Conservation (phyloP, 164 flowering plant species). For the Liquidambar formosana region DNA sequence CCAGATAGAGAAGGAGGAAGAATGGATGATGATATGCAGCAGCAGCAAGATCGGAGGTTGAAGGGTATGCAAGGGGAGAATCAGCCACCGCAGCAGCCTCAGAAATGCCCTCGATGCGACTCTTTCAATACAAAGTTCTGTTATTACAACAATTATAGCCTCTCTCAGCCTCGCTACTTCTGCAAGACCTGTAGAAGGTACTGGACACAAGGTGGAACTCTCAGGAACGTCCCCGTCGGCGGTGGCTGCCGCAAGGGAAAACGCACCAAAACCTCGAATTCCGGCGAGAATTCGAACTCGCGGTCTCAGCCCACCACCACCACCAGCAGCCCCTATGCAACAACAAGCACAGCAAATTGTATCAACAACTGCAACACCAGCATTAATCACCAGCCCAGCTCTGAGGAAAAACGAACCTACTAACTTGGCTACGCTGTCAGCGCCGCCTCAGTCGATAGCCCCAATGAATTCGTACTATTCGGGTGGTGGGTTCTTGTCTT, state of each 20-base stretch:
- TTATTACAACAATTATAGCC: conserved; percentile 42
- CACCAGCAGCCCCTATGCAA: not conserved
- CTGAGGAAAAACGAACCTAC: conserved; percentile 4
- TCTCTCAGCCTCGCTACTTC: conserved; percentile 40
- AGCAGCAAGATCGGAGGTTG: conserved; percentile 22
- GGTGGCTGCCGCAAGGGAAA: conserved; percentile 50
- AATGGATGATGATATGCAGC: not conserved
- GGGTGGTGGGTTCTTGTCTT: conserved; percentile 34
- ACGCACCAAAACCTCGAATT: conserved; percentile 28
- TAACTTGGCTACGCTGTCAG: conserved; percentile 1
- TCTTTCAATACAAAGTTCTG: conserved; percentile 39
- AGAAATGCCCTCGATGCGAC: conserved; percentile 40
- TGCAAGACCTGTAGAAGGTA: conserved; percentile 39
- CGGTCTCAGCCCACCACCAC: conserved; percentile 2
- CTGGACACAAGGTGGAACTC: conserved; percentile 48
- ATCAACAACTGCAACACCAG: not conserved
- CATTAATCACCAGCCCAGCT: no score
- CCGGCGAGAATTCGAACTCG: conserved; percentile 10
- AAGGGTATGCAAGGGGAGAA: conserved; percentile 9
- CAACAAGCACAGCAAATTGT: conserved; percentile 2
- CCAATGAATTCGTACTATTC: conserved; percentile 18
- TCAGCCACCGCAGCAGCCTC: conserved; percentile 23
- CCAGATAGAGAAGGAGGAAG: conserved; percentile 13
- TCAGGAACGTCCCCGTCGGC: conserved; percentile 42
- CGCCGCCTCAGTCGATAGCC: not conserved